A percentile compares a stretch with the other conserved stretches of the same genome.
Evolutionary conservation across 169 alveolate genomes (phyloP).

Genomic region (Eimeria tenella): DNA sequence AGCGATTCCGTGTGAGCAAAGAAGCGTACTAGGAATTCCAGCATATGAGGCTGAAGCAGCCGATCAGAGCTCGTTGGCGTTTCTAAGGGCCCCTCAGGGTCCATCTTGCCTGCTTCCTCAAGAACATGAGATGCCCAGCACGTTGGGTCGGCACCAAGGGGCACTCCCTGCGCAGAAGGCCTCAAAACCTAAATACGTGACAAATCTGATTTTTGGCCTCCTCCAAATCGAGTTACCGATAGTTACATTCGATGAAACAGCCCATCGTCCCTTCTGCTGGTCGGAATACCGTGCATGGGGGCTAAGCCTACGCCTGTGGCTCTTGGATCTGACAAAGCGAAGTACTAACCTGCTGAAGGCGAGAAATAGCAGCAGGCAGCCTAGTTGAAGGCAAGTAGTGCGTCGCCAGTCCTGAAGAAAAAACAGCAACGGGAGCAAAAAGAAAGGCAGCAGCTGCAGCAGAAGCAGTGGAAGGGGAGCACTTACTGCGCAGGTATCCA

Average conservation of each 20-base stretch:
- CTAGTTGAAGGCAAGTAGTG: constrained; percentile 83
- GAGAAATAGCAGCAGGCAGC: constrained; percentile 4
- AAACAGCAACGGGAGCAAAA: neutral
- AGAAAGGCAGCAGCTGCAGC: constrained; percentile 78
- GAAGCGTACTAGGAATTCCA: neutral
- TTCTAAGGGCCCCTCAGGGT: neutral
- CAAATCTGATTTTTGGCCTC: too few species aligned
- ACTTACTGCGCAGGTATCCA: neutral
- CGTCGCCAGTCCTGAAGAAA: constrained; percentile 85
- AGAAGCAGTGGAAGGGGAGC: constrained; percentile 44
- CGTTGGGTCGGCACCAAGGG: constrained; percentile 22
- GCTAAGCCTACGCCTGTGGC: too few species aligned
- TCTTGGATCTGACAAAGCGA: too few species aligned
- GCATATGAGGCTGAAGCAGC: neutral
- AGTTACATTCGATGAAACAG: too few species aligned
- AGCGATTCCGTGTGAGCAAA: constrained; percentile 16
- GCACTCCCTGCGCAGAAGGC: neutral
- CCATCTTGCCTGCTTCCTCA: neutral
- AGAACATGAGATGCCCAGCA: constrained; percentile 13
- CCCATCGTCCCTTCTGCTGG: too few species aligned
- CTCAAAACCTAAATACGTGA: neutral
- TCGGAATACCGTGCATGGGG: too few species aligned
- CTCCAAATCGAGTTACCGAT: too few species aligned
- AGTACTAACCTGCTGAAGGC: neutral
- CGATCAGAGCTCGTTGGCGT: neutral